These are phyloP conservation scores for Fragaria vesca DNA, from an alignment of 306 rosid genomes.

Conservation along the genomic window DNA sequence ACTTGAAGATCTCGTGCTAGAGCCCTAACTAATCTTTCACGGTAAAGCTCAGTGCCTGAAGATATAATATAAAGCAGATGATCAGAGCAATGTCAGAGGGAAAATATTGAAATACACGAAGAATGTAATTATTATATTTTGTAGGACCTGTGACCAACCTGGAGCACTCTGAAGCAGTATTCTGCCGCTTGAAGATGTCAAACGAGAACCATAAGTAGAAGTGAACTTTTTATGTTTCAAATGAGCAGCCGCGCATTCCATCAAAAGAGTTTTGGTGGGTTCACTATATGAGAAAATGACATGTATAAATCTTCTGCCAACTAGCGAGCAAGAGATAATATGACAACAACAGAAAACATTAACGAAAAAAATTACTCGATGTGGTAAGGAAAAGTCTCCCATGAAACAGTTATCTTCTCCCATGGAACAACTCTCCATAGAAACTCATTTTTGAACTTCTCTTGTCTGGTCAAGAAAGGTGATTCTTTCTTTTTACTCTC, in stretches of 20 bases:
- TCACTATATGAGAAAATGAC: slow-evolving; percentile 45
- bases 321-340: neutral
- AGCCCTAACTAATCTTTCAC: slow-evolving; percentile 90
- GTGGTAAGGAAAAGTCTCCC: slow-evolving; percentile 92
- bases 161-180: slow-evolving; percentile 91
- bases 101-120: slow-evolving; percentile 3
- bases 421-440: slow-evolving; percentile 82
- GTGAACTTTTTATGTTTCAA: slow-evolving; percentile 59
- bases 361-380: slow-evolving; percentile 53
- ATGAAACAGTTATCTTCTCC: slow-evolving; percentile 87
- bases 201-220: slow-evolving; percentile 65
- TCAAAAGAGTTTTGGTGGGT: slow-evolving; percentile 68
- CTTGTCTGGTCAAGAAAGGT: slow-evolving; percentile 68
- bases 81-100: slow-evolving; percentile 4
- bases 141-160: slow-evolving; percentile 53
- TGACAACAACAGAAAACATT: slow-evolving; percentile 16
- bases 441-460: slow-evolving; percentile 81
- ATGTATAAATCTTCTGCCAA: neutral
- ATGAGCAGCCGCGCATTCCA: slow-evolving; percentile 88
- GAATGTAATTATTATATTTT: slow-evolving; percentile 8
- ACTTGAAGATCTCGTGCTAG: slow-evolving; percentile 86
- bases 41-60: slow-evolving; percentile 91
- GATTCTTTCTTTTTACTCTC: slow-evolving; percentile 72
- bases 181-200: slow-evolving; percentile 85
- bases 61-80: slow-evolving; percentile 24